Evolutionary conservation across 352 stramenopile species (phyloP).

Genomic region (Phytophthora pinifolia): DNA sequence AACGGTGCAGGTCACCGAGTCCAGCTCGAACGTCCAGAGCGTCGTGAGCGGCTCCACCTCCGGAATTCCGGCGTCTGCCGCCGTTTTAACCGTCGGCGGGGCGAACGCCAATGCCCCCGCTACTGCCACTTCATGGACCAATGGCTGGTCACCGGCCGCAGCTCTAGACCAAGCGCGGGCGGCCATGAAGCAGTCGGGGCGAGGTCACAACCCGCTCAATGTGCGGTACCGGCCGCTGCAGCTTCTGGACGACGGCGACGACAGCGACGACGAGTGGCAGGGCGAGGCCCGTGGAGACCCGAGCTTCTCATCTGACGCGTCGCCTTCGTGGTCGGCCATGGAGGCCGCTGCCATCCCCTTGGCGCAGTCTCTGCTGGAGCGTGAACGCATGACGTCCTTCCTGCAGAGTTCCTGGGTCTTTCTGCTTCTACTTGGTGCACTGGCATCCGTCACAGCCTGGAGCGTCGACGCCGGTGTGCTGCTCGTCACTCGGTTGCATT

Average conservation of each 20-base stretch:
- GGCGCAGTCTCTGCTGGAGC: slow-evolving; percentile 38
- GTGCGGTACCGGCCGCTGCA: slow-evolving; percentile 32
- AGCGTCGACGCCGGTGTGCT: slow-evolving; percentile 64
- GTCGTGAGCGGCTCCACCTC: not conserved
- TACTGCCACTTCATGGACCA: slow-evolving; percentile 16
- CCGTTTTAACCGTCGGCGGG: not conserved
- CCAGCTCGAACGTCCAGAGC: slow-evolving; percentile 9
- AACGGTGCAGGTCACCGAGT: slow-evolving; percentile 6
- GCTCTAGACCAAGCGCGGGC: slow-evolving; percentile 16
- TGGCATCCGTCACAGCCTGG: slow-evolving; percentile 65
- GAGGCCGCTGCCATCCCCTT: slow-evolving; percentile 33
- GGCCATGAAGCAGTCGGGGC: slow-evolving; percentile 22
- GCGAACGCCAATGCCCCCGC: not conserved
- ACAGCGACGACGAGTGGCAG: slow-evolving; percentile 31
- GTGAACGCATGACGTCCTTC: slow-evolving; percentile 59
- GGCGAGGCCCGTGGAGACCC: slow-evolving; percentile 19
- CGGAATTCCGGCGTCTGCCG: not conserved
- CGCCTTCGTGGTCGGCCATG: slow-evolving; percentile 5
- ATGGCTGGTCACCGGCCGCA: slow-evolving; percentile 17
- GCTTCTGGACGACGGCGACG: slow-evolving; percentile 25
- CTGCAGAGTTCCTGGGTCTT: slow-evolving; percentile 79
- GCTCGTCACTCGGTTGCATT: slow-evolving; percentile 39
- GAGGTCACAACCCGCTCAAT: slow-evolving; percentile 6
- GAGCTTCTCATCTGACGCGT: slow-evolving; percentile 4
- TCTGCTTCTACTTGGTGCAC: slow-evolving; percentile 55